Base-by-base conservation (phyloP, 2,329 filamentous ascomycete genomes). In the Xylaria sp. region DNA sequence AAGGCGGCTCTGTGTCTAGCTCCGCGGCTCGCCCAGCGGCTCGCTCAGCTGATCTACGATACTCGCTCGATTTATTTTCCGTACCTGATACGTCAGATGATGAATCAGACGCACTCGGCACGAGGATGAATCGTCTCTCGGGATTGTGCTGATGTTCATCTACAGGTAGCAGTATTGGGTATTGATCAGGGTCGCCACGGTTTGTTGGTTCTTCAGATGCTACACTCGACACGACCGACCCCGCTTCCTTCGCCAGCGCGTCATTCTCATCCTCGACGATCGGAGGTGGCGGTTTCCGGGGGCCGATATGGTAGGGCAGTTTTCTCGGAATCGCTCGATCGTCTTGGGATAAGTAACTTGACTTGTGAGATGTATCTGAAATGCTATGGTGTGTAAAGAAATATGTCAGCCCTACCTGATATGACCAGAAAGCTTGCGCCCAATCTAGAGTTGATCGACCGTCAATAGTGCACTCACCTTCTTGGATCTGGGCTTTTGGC, bases 231-330 rank as follows among this genome's bases (percentile, higher is more conserved):
- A 78, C 72, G 39, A 75, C 72, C 32, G 79, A 79, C 30, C 83
- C 82, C 73, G 87, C 79, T 76, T 94, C 91, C 76, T 84, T 88
- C 6, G 85, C 86, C 43, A 93, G 78, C 8, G 91, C 87, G 15
- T 82, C 84, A 18, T 77, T 81, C 77, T 93, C 91, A 76, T 94
- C 91, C 77, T 94, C 91, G 56, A 91, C 90, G 41, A 79, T 89
- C 4, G 91, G 90, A 20, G 83, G 83, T 1, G 90, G 91, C 6
- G 90, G 89, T 58, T 63, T 69, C 28, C 53, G 60, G 76, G 82
- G 84, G 75, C 72, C 66, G 72, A 71, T 48, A 32, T 66, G 46
- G 70, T 74, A 68, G 43, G 69, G 70, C 28, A 72, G 20, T 20
- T 48, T 70, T 50, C 75, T 73, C 50, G 74, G 72, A 55, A 71